phyloP scores from a whole-genome alignment of 2,329 filamentous ascomycete species.

The Capronia americana region DNA sequence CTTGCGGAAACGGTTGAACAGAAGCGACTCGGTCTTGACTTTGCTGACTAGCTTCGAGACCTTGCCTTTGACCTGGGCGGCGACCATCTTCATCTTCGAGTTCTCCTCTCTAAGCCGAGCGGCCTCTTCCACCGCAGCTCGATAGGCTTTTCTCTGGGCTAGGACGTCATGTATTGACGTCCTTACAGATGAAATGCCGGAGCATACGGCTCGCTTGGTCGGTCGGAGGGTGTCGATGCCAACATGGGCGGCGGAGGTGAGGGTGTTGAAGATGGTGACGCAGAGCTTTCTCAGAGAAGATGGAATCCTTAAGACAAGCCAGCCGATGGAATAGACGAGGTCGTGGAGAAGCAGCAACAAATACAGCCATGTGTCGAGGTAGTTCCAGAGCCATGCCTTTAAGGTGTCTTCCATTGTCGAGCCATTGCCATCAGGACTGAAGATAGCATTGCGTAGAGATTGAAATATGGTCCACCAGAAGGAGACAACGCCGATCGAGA shows the following conservation, averaged over 20 bases:
- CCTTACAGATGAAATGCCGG: background rate
- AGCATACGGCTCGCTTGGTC: background rate
- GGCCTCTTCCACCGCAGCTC: background rate
- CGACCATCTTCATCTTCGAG: background rate
- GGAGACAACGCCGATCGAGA: background rate
- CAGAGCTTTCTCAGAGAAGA: background rate
- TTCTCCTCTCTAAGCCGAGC: conserved; percentile 1
- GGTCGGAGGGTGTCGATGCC: background rate
- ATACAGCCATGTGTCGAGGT: background rate
- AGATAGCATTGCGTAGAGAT: background rate
- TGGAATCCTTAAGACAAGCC: background rate
- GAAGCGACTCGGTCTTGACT: background rate
- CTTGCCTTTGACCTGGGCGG: background rate
- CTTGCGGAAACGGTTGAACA: too few relatives aligned
- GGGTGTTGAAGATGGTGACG: background rate
- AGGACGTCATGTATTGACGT: background rate
- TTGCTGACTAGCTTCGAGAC: background rate
- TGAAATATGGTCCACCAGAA: background rate
- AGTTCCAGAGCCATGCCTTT: background rate
- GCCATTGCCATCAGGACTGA: background rate
- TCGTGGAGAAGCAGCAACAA: background rate
- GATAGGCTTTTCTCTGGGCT: background rate
- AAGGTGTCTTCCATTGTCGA: background rate
- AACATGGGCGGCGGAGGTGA: background rate
- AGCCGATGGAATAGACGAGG: background rate